Percentiles rank a stretch among this genome's conserved stretches.
These are phyloP conservation scores for Kuraishia ogatae DNA, from an alignment of 805 yeast species.

Conservation along the genomic window DNA sequence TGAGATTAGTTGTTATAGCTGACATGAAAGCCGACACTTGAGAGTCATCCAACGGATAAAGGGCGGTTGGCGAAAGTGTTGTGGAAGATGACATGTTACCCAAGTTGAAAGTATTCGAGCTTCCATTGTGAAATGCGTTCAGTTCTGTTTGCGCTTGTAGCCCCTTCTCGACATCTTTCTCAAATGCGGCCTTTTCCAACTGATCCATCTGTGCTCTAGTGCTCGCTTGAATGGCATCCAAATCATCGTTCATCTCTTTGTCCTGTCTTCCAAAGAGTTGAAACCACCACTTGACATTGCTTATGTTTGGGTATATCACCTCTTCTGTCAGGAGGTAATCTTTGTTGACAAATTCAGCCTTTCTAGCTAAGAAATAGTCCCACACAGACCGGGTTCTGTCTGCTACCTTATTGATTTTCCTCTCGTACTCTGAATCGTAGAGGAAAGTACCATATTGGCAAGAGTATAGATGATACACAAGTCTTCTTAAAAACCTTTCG, in stretches of 20 bases:
- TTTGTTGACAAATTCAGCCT: constrained; percentile 56
- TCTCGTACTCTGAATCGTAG: constrained; percentile 64
- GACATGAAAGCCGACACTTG: neutral
- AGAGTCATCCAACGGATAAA: neutral
- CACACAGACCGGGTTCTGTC: constrained; percentile 70
- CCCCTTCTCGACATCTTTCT: neutral
- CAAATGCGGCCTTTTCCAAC: neutral
- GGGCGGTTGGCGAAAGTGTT: neutral
- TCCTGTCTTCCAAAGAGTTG: constrained; percentile 73
- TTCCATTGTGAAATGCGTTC: neutral
- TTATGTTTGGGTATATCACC: constrained; percentile 53
- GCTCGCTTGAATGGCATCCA: neutral
- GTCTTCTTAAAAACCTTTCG: constrained; percentile 75
- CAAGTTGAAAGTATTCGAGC: neutral
- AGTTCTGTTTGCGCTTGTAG: neutral
- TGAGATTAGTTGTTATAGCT: neutral
- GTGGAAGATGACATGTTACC: neutral
- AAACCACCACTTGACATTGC: constrained; percentile 79
- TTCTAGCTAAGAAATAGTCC: constrained; percentile 84
- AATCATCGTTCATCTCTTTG: constrained; percentile 44
- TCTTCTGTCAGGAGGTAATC: constrained; percentile 27
- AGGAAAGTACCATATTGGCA: constrained; percentile 94
- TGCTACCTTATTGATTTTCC: constrained; percentile 30
- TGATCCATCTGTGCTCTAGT: neutral
- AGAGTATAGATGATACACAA: constrained; percentile 82